phyloP scores from a whole-genome alignment of 345 rosid species.

The Euphorbia tirucalli region DNA sequence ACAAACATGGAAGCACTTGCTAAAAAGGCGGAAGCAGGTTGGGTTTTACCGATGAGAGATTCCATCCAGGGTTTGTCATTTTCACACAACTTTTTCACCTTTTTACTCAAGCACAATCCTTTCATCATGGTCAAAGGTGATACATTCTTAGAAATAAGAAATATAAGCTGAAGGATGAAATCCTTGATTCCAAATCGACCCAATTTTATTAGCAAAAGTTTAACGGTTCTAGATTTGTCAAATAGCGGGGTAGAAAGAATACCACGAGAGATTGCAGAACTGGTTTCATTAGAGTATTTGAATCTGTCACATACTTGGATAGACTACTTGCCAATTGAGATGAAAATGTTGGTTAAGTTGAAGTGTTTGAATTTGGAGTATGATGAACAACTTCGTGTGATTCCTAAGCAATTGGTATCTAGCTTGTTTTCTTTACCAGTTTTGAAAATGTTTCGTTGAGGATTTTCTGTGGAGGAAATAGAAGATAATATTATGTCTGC shows the following conservation, averaged over 20 bases:
- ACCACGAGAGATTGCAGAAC: background rate
- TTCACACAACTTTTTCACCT: background rate
- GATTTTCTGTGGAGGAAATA: background rate
- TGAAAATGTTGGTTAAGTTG: background rate
- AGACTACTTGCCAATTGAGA: background rate
- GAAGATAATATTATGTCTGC: background rate
- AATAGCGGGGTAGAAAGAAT: background rate
- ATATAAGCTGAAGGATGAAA: no score
- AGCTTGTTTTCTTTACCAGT: background rate
- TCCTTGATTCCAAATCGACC: no score
- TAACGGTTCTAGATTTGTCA: background rate
- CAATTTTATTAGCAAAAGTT: no score
- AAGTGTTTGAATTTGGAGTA: constrained; percentile 1
- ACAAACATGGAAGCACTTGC: background rate
- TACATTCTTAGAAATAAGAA: no score
- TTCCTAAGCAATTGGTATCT: background rate
- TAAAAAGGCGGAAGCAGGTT: background rate
- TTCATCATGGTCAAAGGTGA: background rate
- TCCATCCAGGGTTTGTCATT: background rate
- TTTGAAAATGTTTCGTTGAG: background rate
- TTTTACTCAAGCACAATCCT: background rate
- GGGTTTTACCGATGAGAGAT: background rate
- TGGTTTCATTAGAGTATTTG: background rate
- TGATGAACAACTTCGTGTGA: background rate
- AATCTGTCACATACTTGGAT: background rate